Conservation (phyloP, 2,329 filamentous ascomycete genomes). For the Aureobasidium sp. region DNA sequence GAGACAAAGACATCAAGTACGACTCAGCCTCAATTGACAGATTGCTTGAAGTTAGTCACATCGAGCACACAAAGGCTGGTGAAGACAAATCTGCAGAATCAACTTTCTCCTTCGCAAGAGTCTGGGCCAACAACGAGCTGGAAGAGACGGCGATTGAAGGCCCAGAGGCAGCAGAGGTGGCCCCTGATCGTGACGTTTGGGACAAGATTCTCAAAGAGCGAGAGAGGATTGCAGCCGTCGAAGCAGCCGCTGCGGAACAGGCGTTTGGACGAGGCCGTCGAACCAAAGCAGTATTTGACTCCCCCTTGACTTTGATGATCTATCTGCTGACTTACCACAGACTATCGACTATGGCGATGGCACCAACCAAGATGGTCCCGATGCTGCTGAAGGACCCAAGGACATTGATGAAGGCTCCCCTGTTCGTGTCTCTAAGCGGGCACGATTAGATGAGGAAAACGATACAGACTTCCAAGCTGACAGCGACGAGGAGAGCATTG, state of each 20-base stretch:
- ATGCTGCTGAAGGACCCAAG: conserved; percentile 21
- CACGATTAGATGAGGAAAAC: conserved; percentile 33
- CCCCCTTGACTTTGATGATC: not conserved
- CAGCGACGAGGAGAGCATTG: conserved; percentile 28
- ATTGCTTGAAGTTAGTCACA: conserved; percentile 77
- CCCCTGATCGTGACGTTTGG: conserved; percentile 69
- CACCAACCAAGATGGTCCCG: conserved; percentile 24
- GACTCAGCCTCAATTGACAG: conserved; percentile 78
- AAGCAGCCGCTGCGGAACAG: conserved; percentile 61
- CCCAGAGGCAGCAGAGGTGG: conserved; percentile 40
- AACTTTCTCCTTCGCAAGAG: conserved; percentile 80
- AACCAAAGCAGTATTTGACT: conserved; percentile 35
- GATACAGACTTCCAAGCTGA: conserved; percentile 46
- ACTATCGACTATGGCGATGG: conserved; percentile 45
- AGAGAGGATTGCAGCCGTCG: conserved; percentile 67
- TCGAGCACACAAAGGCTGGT: conserved; percentile 62
- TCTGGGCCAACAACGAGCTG: conserved; percentile 81
- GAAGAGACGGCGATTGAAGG: conserved; percentile 55
- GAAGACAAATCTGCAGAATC: conserved; percentile 63
- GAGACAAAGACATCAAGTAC: conserved; percentile 70
- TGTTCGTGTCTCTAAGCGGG: conserved; percentile 19
- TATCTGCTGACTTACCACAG: conserved; percentile 23
- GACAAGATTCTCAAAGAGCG: conserved; percentile 81
- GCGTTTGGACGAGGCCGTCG: conserved; percentile 81
- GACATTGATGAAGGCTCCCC: conserved; percentile 9